Base-by-base conservation (phyloP, 169 alveolate genomes). In the Plasmodium coatneyi region DNA sequence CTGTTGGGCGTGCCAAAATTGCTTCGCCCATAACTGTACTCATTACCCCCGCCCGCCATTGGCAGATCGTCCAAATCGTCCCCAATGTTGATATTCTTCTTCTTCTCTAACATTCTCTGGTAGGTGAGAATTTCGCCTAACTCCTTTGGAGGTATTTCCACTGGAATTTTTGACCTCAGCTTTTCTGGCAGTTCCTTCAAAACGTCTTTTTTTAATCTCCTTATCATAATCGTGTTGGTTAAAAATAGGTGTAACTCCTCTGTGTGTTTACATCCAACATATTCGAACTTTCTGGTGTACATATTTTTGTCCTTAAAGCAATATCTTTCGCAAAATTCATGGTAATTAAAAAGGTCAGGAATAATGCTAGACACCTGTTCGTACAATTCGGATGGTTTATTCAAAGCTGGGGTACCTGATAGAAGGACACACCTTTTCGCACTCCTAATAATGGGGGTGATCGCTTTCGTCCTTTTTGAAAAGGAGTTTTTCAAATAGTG, bases 371-470 rank as follows among this genome's bases (percentile, higher is more conserved):
- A 95, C 39, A 99, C 92, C 89, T 98, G 98, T 39, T 98, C 98
- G 95, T 95, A 98, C 36, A 99, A 93, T 92, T 99, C 99, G 52
- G 97, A 96, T 2, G 99, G 99, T n/a, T 97, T 87, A 78, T 98
- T 97, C 82, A 98, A 96, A 49, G 99, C 97, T 5, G 99, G 99
- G 9, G 99, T 99, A 22, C 99, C 99, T 30, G 99, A 97, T 32
- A 98, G 96, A 71, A 98, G 95, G 36, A 98, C 97, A 10, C 97
- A 97, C 91, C 99, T 93, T 72, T 95, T 96, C 9, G 99, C 97
- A 74, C 95, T 96, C 92, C 96, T 97, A 54, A 98, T 96, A 78
- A 98, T 94, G 19, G 99, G 99, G 30, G 98, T 96, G 56, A 96
- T 96, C 25, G 91, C 95, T 91, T 96, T 96, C 3, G 99, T 97